These are phyloP conservation scores for Penstemon davidsonii DNA, from an alignment of 257 asterid genomes.

Conservation along the genomic window DNA sequence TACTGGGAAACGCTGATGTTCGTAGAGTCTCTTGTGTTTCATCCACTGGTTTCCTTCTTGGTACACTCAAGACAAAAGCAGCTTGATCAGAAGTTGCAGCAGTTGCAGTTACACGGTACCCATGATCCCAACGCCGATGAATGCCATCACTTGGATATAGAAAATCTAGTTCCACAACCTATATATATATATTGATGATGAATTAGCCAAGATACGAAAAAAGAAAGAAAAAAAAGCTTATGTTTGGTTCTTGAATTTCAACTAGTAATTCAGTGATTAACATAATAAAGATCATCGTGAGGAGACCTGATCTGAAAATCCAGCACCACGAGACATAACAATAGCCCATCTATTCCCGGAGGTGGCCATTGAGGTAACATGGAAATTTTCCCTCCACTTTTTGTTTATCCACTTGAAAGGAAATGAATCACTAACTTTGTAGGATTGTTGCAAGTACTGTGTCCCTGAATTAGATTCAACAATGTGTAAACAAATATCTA, in stretches of 20 bases:
- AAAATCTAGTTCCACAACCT: slow-evolving; percentile 60
- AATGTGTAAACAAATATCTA: slow-evolving; percentile 20
- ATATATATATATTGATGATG: not conserved
- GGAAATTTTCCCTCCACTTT: slow-evolving; percentile 86
- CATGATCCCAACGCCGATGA: slow-evolving; percentile 50
- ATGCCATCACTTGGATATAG: slow-evolving; percentile 57
- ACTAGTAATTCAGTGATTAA: not conserved
- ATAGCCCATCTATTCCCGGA: slow-evolving; percentile 80
- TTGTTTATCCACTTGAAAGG: slow-evolving; percentile 96
- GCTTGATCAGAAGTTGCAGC: slow-evolving; percentile 52
- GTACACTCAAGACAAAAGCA: slow-evolving; percentile 46
- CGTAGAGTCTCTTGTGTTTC: slow-evolving; percentile 56
- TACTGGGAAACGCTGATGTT: slow-evolving; percentile 49
- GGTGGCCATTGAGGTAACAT: slow-evolving; percentile 86
- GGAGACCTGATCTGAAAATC: slow-evolving; percentile 73
- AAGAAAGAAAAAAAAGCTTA: not conserved
- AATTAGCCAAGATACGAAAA: not conserved
- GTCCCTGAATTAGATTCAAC: slow-evolving; percentile 50
- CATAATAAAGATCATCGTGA: too few relatives aligned
- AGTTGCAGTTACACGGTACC: slow-evolving; percentile 49
- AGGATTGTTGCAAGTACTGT: slow-evolving; percentile 70
- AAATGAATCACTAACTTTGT: slow-evolving; percentile 83
- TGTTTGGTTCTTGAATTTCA: not conserved
- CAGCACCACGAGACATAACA: slow-evolving; percentile 85
- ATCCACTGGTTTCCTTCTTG: slow-evolving; percentile 40